phyloP scores from a whole-genome alignment of 352 stramenopile genomes.

The Phytophthora boehmeriae region DNA sequence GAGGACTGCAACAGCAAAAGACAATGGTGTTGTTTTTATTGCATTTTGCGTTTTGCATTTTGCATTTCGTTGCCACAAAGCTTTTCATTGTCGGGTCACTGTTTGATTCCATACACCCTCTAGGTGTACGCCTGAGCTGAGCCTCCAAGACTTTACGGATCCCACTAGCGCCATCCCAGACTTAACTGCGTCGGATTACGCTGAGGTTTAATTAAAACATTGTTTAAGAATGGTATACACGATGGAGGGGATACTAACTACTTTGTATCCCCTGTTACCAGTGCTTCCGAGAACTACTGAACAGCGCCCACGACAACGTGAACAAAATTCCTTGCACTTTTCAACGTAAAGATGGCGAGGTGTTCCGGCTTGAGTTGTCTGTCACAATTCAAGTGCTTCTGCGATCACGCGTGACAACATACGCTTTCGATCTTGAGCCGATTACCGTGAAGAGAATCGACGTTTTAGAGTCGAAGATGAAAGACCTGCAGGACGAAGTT shows the following conservation, averaged over 20 bases:
- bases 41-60: neutral
- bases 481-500: constrained; percentile 10
- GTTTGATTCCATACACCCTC: too few species aligned
- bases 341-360: neutral
- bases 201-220: neutral
- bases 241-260: neutral
- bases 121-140: constrained; percentile 1
- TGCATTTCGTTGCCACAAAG: too few species aligned
- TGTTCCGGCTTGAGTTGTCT: neutral
- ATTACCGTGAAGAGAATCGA: constrained; percentile 11
- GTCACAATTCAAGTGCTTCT: neutral
- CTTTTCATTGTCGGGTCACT: too few species aligned
- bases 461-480: constrained; percentile 9
- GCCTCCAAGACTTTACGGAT: constrained; percentile 1
- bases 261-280: neutral
- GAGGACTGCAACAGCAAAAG: constrained; percentile 10
- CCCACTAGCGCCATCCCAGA: constrained; percentile 2
- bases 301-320: neutral
- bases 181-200: neutral
- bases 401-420: neutral
- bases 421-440: constrained; percentile 6
- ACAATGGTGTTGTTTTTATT: constrained; percentile 9
- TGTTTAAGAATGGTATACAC: neutral
- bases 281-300: neutral
- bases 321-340: neutral